Evolutionary conservation across 2,329 filamentous ascomycete genomes (phyloP), one percentile per base, ranked within the genome.

Genomic region (Cercospora zeina): DNA sequence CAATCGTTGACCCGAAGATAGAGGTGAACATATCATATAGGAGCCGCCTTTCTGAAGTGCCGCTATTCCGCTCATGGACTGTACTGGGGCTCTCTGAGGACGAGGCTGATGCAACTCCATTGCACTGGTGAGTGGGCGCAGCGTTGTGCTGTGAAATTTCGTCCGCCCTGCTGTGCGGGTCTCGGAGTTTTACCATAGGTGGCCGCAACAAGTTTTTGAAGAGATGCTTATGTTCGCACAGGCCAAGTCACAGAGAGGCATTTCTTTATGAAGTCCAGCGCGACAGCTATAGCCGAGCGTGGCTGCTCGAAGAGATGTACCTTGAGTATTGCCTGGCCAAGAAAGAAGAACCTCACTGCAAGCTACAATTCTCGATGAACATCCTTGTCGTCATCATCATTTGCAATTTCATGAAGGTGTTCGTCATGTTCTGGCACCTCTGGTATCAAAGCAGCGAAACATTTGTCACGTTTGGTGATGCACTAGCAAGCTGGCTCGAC

Each of bases 401-500:
- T 8, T 54, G 50, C 33, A 62, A 62, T 47, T 5, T 51, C 1
- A 31, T 49, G 1, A 62, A 62, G 21, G 11, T 24, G 7, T 0
- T n/a, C 7, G 33, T 36, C 6, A 62, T 62, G 42, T 21, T 60
- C 8, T 65, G 55, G 58, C 24, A 36, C 14, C 31, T 54, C 4
- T 16, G 53, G 14, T 14, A 21, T 0, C 58, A 60, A 11, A 1
- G 36, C 4, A 19, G 42, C 6, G 34, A 14, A n/a, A 10, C 10
- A 1, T 13, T 60, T 1, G 59, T 64, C 11, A 67, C 63, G 2
- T 49, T 67, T n/a, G 65, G 63, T 1, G 65, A 67, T 39, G 54
- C 59, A 14, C 53, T 67, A 14, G 53, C 54, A 6, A 58, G 51
- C 11, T 63, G 54, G 19, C 30, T 65, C 13, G n/a, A 54, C 0